Percentiles rank a stretch among this genome's conserved stretches.
Evolutionary conservation across 2,329 filamentous ascomycete species (phyloP).

Genomic region (Phyllosticta capitalensis): DNA sequence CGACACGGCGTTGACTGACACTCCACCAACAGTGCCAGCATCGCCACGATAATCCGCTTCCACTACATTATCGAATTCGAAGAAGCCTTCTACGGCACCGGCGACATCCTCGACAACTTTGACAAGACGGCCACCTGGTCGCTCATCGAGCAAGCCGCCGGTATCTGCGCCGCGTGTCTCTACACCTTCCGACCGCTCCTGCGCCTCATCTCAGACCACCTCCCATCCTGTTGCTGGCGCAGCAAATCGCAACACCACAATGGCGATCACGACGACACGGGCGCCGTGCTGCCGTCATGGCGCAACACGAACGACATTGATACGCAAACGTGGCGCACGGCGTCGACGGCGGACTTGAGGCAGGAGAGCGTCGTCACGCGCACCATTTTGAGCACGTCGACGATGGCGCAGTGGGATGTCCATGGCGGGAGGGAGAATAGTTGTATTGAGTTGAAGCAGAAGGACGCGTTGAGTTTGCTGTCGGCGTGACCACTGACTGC

Average conservation of each 20-base stretch:
- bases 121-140: background rate
- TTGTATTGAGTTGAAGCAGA: background rate
- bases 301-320: background rate
- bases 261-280: background rate
- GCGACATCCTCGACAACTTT: background rate
- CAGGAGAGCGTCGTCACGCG: background rate
- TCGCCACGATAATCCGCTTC: slow-evolving; percentile 2
- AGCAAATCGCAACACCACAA: background rate
- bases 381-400: background rate
- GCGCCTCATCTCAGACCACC: background rate
- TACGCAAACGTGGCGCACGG: background rate
- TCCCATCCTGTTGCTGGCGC: background rate
- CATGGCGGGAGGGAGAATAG: background rate
- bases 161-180: slow-evolving; percentile 4
- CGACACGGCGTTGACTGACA: background rate
- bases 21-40: background rate
- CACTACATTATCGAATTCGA: background rate
- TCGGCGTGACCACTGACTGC: background rate
- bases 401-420: background rate
- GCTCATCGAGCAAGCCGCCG: background rate
- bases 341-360: background rate
- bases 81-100: background rate
- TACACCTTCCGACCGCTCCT: background rate
- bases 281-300: background rate
- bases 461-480: background rate